phyloP scores from a whole-genome alignment of 1,139 yeast species.

The Suhomyces kunorum region DNA sequence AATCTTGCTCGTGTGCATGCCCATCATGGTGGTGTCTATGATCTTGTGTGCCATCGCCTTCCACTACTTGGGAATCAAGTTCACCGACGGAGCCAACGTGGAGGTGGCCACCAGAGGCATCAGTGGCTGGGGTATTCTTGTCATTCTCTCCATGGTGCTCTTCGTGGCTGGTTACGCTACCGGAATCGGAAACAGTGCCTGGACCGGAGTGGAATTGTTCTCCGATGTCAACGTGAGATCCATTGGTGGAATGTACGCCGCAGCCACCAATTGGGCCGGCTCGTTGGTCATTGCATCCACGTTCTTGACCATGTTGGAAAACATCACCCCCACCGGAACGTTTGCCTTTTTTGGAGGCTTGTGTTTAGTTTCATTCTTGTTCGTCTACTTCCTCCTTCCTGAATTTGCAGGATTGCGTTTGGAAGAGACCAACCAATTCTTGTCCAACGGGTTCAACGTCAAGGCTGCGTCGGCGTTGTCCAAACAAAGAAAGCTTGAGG shows the following conservation, averaged over 20 bases:
- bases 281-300: conserved; percentile 88
- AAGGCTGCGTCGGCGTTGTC: conserved; percentile 67
- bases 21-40: conserved; percentile 78
- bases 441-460: conserved; percentile 83
- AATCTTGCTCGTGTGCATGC: conserved; percentile 71
- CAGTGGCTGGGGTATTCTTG: conserved; percentile 82
- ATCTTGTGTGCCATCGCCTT: conserved; percentile 83
- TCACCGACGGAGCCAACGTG: conserved; percentile 46
- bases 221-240: conserved; percentile 89
- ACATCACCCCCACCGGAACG: conserved; percentile 93
- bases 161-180: conserved; percentile 89
- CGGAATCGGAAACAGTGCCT: conserved; percentile 96
- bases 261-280: conserved; percentile 97
- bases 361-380: conserved; percentile 66
- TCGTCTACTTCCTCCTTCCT: conserved; percentile 83
- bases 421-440: conserved; percentile 83
- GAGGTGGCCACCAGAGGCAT: conserved; percentile 48
- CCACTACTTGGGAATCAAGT: conserved; percentile 70
- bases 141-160: conserved; percentile 79
- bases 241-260: conserved; percentile 85
- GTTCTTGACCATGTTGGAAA: conserved; percentile 88
- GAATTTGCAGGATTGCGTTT: conserved; percentile 87
- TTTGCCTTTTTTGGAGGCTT: conserved; percentile 87
- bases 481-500: conserved; percentile 42
- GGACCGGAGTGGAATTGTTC: conserved; percentile 96